Percentiles rank a stretch among this genome's conserved stretches.
Evolutionary conservation across 2,329 filamentous ascomycete genomes (phyloP).

Genomic region (Hypoxylon sp.): DNA sequence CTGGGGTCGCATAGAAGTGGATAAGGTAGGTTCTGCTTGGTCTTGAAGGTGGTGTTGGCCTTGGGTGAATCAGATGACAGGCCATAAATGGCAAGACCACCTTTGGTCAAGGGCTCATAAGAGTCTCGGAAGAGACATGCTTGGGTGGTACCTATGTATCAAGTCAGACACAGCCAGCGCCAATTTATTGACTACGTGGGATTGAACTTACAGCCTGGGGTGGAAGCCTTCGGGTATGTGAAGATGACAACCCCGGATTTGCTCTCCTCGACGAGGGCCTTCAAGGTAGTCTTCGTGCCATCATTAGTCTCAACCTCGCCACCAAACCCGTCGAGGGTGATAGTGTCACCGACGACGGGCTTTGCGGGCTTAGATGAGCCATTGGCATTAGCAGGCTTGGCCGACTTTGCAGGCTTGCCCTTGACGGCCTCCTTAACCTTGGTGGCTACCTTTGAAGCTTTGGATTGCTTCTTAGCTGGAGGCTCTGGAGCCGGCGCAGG

Average conservation of each 20-base stretch:
- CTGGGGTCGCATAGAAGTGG: slow-evolving; percentile 86
- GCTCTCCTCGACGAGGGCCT: slow-evolving; percentile 85
- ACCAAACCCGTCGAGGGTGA: slow-evolving; percentile 72
- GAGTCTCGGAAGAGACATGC: slow-evolving; percentile 93
- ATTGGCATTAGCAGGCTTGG: slow-evolving; percentile 52
- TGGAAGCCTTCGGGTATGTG: slow-evolving; percentile 95
- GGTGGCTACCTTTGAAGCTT: slow-evolving; percentile 56
- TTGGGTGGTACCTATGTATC: slow-evolving; percentile 84
- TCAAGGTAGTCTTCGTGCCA: slow-evolving; percentile 82
- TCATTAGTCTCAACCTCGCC: slow-evolving; percentile 88
- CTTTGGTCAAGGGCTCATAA: slow-evolving; percentile 80
- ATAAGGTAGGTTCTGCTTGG: slow-evolving; percentile 91
- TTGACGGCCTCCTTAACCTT: slow-evolving; percentile 58
- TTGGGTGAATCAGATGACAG: slow-evolving; percentile 90
- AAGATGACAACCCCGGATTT: slow-evolving; percentile 90
- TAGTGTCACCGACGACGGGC: slow-evolving; percentile 68
- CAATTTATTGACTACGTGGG: slow-evolving; percentile 19
- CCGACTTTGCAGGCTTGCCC: slow-evolving; percentile 50
- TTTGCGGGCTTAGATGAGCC: slow-evolving; percentile 57
- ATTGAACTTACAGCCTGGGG: slow-evolving; percentile 86
- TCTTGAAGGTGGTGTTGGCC: slow-evolving; percentile 92
- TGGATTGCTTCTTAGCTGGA: slow-evolving; percentile 61
- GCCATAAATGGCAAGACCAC: slow-evolving; percentile 89
- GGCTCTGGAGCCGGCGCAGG: slow-evolving; percentile 58
- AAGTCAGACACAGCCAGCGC: slow-evolving; percentile 40